Conservation (phyloP, 495 filamentous ascomycete species). For the Neurospora cerealis region DNA sequence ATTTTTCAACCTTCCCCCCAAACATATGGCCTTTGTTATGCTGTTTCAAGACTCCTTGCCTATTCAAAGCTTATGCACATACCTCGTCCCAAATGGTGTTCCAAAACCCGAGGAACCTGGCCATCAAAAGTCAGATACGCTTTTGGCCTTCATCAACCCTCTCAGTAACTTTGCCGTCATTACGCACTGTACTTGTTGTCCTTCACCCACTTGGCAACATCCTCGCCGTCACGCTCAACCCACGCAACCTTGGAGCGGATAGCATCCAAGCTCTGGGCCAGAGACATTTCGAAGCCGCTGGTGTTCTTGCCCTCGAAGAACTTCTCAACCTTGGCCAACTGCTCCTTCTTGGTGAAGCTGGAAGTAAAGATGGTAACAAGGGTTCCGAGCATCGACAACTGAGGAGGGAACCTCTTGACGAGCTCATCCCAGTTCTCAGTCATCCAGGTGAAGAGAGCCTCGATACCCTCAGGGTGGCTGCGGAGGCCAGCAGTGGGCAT, state of each 20-base stretch:
- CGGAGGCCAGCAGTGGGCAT: constrained; percentile 72
- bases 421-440: constrained; percentile 78
- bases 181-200: constrained; percentile 25
- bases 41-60: neutral
- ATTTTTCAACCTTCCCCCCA: neutral
- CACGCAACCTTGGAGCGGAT: constrained; percentile 51
- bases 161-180: neutral
- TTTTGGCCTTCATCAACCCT: neutral
- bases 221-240: constrained; percentile 45
- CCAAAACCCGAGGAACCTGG: constrained; percentile 1
- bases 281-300: constrained; percentile 56
- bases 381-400: constrained; percentile 71
- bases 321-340: constrained; percentile 59
- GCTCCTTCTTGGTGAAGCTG: constrained; percentile 66
- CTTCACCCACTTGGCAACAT: constrained; percentile 45
- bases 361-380: constrained; percentile 78
- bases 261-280: constrained; percentile 53
- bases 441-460: constrained; percentile 75
- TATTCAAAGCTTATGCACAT: neutral
- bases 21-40: neutral
- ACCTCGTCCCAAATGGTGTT: neutral
- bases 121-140: constrained; percentile 8
- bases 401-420: constrained; percentile 68
- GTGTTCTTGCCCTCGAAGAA: constrained; percentile 79
- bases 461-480: constrained; percentile 65